Base-by-base conservation (phyloP, 768 basidiomycete genomes). In the Pulveroboletus sp. region DNA sequence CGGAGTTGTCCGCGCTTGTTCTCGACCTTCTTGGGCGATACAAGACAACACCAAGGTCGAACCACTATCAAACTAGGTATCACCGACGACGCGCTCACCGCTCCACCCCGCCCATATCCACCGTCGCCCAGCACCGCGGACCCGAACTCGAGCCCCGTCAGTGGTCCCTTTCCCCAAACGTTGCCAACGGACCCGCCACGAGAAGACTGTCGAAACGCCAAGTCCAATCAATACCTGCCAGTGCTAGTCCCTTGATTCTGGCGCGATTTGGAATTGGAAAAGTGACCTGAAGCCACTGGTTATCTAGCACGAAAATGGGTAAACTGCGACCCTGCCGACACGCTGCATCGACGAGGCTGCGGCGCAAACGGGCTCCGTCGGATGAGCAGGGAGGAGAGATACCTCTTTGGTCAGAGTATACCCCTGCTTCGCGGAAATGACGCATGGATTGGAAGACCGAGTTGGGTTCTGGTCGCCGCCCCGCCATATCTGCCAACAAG, bases 281-380 rank as follows among this genome's bases (percentile, higher is more conserved):
- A 32, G 19, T 20, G 12, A 9, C 27, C 27, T 9, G 25, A 27
- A 9, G 5, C n/a, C n/a, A n/a, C n/a, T n/a, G n/a, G 9, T 27
- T 17, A 14, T 1, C 17, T 27, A 25, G 9, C 36, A 35, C 33
- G 35, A 47, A 45, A 23, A 5, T 2, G 31, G 42, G n/a, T 43
- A 14, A n/a, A n/a, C n/a, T n/a, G 4, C 43, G 59, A 62, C 59
- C 59, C 59, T 61, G 34, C 43, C 36, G 39, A 53, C 60, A 61
- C 39, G 60, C 48, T 45, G 58, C 44, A 63, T 53, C 53, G 60
- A 60, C 61, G 61, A 60, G 61, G 61, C 59, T n/a, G n/a, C n/a
- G n/a, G n/a, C n/a, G n/a, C n/a, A n/a, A 36, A 33, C 25, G 43
- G 21, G 23, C 23, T 33, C 44, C 44, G 32, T 43, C 41, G 49